Base-by-base conservation (phyloP, 371 early-diverging fungal species). In the Zancudomyces culisetae region DNA sequence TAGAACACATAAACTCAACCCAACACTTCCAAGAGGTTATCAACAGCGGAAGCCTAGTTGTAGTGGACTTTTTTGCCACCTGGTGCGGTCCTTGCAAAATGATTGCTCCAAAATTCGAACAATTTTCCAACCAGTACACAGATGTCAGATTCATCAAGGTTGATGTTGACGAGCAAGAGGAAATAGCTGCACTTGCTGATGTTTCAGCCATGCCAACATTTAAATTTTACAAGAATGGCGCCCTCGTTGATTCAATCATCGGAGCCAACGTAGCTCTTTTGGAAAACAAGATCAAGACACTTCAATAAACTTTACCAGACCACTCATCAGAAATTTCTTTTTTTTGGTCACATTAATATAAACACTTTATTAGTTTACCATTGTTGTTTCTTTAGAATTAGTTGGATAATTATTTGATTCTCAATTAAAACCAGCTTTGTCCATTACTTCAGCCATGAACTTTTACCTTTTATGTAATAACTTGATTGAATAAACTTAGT, bases 181-280 rank as follows among this genome's bases (percentile, higher is more conserved):
- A 84, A n/a, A 71, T 89, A 58, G 79, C 86, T 45, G 65, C 69
- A 47, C 58, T 63, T 15, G 75, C 71, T 42, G 68, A 68, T 6
- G 70, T 95, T 61, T 73, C 73, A 24, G 86, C 92, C 55, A 91
- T 93, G 92, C 94, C 94, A 45, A 90, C 92, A 39, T 82, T 95
- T 74, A 72, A 77, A 59, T 70, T 81, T 70, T 84, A 76, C 75
- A 67, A 77, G 62, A 55, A 78, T 19, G 88, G 89, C 45, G 30
- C 66, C n/a, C 73, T 79, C 72, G 60, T 81, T 35, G 75, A 60
- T 35, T 79, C 85, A 60, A 64, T 87, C 20, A 64, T 81, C 42
- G 90, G 90, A 45, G 85, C 87, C 51, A 74, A 78, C 55, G 61
- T 60, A 45, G 42, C n/a, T 29, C 45, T 52, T 8, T 59, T 77